A percentile compares a stretch with the other conserved stretches of the same genome.
phyloP scores from a whole-genome alignment of 768 basidiomycete species.

The Clitopilus hobsonii region DNA sequence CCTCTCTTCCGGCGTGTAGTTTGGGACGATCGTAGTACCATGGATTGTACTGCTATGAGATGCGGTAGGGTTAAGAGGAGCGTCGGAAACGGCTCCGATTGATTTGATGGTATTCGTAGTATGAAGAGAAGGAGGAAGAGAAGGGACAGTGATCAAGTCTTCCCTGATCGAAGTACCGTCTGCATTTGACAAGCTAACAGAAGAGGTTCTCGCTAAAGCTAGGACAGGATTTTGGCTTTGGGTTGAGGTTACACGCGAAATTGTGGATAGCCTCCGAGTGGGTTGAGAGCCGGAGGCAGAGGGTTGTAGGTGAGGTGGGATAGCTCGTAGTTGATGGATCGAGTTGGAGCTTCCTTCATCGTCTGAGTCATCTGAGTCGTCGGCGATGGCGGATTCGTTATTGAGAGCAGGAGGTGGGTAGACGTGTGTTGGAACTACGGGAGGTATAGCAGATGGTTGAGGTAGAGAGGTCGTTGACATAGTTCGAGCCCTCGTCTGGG shows the following conservation, averaged over 20 bases:
- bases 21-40: neutral
- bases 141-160: neutral
- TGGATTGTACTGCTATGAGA: too few relatives aligned
- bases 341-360: neutral
- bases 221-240: neutral
- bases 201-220: too few relatives aligned
- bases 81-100: too few relatives aligned
- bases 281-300: too few relatives aligned
- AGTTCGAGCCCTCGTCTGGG: too few relatives aligned
- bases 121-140: too few relatives aligned
- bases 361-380: too few relatives aligned
- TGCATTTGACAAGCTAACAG: neutral
- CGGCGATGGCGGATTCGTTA: neutral
- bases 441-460: neutral
- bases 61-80: neutral
- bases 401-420: neutral
- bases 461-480: neutral
- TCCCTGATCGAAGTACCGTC: neutral
- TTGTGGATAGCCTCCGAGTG: neutral
- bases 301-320: neutral
- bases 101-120: too few relatives aligned
- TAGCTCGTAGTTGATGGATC: neutral
- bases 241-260: neutral
- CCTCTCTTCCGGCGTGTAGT: neutral
- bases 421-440: neutral